Conservation (phyloP, 345 rosid genomes). For the Hevea brasiliensis region DNA sequence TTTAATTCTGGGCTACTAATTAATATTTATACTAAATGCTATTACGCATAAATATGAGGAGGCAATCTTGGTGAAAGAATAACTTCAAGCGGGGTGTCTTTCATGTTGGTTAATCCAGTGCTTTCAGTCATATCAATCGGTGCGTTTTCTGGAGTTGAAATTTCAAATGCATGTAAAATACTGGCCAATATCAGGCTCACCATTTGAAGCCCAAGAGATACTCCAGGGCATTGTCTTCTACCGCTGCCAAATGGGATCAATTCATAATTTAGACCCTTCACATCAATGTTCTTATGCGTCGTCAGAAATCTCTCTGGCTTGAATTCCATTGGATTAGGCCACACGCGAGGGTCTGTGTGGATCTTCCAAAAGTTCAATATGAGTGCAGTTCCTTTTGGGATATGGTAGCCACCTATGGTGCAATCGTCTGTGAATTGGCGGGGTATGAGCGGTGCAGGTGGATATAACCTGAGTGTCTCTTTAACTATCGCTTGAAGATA, state of each 20-base stretch:
- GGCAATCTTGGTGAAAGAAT: slow-evolving; percentile 22
- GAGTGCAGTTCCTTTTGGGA: slow-evolving; percentile 11
- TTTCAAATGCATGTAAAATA: slow-evolving; percentile 38
- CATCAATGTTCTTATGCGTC: slow-evolving; percentile 23
- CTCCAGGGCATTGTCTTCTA: slow-evolving; percentile 43
- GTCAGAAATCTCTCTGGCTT: slow-evolving; percentile 20
- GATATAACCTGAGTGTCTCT: slow-evolving; percentile 11
- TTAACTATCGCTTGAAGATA: slow-evolving; percentile 15
- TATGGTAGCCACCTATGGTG: slow-evolving; percentile 15
- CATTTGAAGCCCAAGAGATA: slow-evolving; percentile 21
- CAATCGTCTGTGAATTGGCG: slow-evolving; percentile 9
- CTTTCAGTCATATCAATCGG: slow-evolving; percentile 26
- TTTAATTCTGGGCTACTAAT: too few relatives aligned
- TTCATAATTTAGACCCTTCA: slow-evolving; percentile 36
- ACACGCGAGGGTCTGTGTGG: slow-evolving; percentile 20
- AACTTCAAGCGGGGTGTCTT: slow-evolving; percentile 21
- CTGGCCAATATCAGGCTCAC: slow-evolving; percentile 31
- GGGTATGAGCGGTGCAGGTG: slow-evolving; percentile 6
- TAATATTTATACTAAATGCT: too few relatives aligned
- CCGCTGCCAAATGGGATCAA: slow-evolving; percentile 49
- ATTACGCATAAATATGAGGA: too few relatives aligned
- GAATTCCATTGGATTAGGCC: slow-evolving; percentile 21
- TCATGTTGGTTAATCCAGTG: slow-evolving; percentile 13
- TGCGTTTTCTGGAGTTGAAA: slow-evolving; percentile 3
- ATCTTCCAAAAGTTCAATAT: slow-evolving; percentile 13